Base-by-base conservation (phyloP, 2,329 filamentous ascomycete genomes). In the Pseudodiploospora longispora region DNA sequence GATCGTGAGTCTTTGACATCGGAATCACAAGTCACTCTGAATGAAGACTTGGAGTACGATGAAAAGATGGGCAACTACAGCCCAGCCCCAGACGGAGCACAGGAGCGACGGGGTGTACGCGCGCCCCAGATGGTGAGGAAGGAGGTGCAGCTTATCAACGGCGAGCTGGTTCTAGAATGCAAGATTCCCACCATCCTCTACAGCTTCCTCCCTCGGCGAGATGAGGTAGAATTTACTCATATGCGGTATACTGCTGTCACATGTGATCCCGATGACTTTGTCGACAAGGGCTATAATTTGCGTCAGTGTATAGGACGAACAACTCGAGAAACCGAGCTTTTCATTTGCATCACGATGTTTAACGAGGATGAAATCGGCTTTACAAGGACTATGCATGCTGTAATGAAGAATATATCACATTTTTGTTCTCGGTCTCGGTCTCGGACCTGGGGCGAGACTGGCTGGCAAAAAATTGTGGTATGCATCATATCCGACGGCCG, bases 201-300 rank as follows among this genome's bases (percentile, higher is more conserved):
- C 76, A 95, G 89, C 62, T 98, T 98, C 68, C 70, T 98, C 49
- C 94, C 94, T 0, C 80, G 91, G 10, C 81, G 91, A 47, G 89
- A 96, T 60, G 91, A 95, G 63, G 76, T 91, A 50, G 93, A 98
- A 60, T 98, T 98, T 63, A 98, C 93, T 0, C 90, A 97, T 60
- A 97, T 97, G 91, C 83, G 93, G 43, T 98, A 98, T 63, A 96
- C 91, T 0, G 93, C 93, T 7, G 93, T 95, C n/a, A 98, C 93
- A 2, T 97, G 89, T 64, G 90, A 96, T 59, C 94, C 90, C 0
- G 90, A 96, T 62, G 89, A 97, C 61, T 97, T 95, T 57, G 85
- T 89, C 3, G 76, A 83, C 6, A 80, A 83, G 50, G 91, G 90
- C 1, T 98, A 96, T 71, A 93, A 94, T 60, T 70, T 98, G 57